Conservation (phyloP, 1,139 yeast genomes). For the Chernovozyma aurita region DNA sequence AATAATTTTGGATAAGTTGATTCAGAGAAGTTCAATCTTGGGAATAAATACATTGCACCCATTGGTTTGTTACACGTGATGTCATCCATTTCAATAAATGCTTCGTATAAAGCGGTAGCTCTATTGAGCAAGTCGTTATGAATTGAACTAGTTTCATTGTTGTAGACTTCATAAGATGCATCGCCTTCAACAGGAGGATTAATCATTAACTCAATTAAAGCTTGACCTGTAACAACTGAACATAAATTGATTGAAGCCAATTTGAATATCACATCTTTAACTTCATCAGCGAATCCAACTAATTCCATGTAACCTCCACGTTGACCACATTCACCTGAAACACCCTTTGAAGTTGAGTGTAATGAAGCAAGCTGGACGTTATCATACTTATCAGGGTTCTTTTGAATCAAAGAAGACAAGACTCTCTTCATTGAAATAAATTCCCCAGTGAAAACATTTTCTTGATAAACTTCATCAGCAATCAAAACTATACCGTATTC, state of each 20-base stretch:
- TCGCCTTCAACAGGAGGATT: constrained; percentile 83
- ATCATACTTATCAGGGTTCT: constrained; percentile 51
- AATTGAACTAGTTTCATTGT: constrained; percentile 56
- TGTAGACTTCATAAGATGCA: constrained; percentile 65
- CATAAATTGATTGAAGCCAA: constrained; percentile 87
- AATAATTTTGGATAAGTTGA: constrained; percentile 47
- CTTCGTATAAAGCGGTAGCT: constrained; percentile 58
- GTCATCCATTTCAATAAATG: constrained; percentile 75
- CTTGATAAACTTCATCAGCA: constrained; percentile 99
- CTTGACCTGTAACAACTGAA: constrained; percentile 93
- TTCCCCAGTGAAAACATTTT: constrained; percentile 70
- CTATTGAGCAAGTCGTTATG: constrained; percentile 60
- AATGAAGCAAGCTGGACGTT: constrained; percentile 86
- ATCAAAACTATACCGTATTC: constrained; percentile 78
- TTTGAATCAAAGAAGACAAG: constrained; percentile 54
- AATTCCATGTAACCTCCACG: constrained; percentile 98
- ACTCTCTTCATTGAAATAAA: constrained; percentile 67
- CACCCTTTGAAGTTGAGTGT: constrained; percentile 95
- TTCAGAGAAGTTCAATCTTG: constrained; percentile 60
- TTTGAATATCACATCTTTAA: constrained; percentile 68
- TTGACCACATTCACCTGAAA: constrained; percentile 98
- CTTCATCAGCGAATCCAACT: constrained; percentile 70
- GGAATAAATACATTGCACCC: constrained; percentile 98
- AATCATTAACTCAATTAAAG: constrained; percentile 85
- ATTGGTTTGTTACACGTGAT: constrained; percentile 81